Evolutionary conservation across 345 rosid species (phyloP), one percentile per base, ranked within the genome.

Genomic region (Arabidopsis suecica): DNA sequence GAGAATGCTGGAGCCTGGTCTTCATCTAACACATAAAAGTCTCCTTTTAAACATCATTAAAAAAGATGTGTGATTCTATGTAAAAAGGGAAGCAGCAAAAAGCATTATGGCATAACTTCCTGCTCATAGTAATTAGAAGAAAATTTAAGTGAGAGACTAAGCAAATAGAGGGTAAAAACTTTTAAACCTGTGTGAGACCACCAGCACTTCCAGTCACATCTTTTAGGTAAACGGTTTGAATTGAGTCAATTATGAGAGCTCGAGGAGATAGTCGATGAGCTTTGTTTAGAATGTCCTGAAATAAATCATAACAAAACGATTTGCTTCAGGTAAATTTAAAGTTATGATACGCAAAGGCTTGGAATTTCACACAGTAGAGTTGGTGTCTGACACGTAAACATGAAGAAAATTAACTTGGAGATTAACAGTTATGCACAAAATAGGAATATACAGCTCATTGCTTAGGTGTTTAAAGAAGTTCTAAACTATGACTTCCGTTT

Each of bases 151-250:
- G 8, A 48, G 18, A 49, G 38, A 53, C 53, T 23, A 36, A 40
- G 23, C 44, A 0, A 48, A 18, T 13, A 60, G 47, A 59, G 67
- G 62, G 14, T 37, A 73, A 40, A 72, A 57, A 7, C 12, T 70
- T 57, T 60, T 25, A 65, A 63, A 94, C 98, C 97, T 91, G 97
- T n/a, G 81, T 42, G 68, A 90, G 61, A 44, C 95, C 95, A 70
- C 98, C 97, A 54, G 98, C 95, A 76, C 93, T 90, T 82, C 98
- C 98, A 69, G 83, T 65, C 67, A 87, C 91, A 13, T 86, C 91
- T 69, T 84, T 83, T 61, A 94, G 79, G 84, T 88, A 94, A 63
- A 88, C 92, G 3, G 97, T 94, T 78, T 91, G 98, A 85, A 94
- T 87, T 50, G 98, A 91, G 83, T 94, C 97, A 55, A 94, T 76